Base-by-base conservation (phyloP, 495 filamentous ascomycete species). In the Aspergillus incahuasiensis region DNA sequence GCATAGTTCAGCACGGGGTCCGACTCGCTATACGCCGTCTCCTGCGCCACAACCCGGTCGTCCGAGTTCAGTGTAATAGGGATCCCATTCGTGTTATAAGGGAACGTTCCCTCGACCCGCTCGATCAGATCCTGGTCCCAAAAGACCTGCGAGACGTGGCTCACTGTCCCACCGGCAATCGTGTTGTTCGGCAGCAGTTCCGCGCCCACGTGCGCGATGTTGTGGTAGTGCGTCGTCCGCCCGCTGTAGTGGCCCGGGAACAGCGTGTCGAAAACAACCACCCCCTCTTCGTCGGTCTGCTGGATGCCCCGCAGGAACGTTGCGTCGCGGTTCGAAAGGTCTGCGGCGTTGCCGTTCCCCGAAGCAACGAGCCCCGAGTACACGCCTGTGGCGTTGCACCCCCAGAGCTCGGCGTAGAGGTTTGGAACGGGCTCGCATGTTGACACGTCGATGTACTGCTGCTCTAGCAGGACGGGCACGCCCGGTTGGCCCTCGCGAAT, bases 131-230 rank as follows among this genome's bases (percentile, higher is more conserved):
- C 65, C 57, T 83, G 74, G 60, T 84, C 79, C 53, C 79, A 87
- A 79, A 83, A 87, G 41, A 85, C 38, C 63, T 88, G 82, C 19
- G 83, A 82, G 51, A 86, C 71, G 63, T 88, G 79, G 13, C 57
- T 44, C 2, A 64, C 40, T 41, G 69, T 69, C 0, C 71, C 60
- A 18, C 68, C 70, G 21, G 59, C 53, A n/a, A 74, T 45, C 20
- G 70, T 74, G 35, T 64, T 58, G 60, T 74, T 74, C 4, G 53
- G 19, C 9, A 64, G 52, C 1, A 67, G 59, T 0, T 34, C 53
- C n/a, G 69, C 68, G n/a, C 67, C 68, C 15, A 68, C 64, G 55
- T 71, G 70, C 19, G 63, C 63, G 20, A 73, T 58, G 19, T 73
- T 58, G 57, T 74, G 70, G 32, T 70, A 66, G 49, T 74, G 67